A percentile compares a stretch with the other conserved stretches of the same genome.
Conservation (phyloP, 164 flowering plant genomes). For the Sedum album region DNA sequence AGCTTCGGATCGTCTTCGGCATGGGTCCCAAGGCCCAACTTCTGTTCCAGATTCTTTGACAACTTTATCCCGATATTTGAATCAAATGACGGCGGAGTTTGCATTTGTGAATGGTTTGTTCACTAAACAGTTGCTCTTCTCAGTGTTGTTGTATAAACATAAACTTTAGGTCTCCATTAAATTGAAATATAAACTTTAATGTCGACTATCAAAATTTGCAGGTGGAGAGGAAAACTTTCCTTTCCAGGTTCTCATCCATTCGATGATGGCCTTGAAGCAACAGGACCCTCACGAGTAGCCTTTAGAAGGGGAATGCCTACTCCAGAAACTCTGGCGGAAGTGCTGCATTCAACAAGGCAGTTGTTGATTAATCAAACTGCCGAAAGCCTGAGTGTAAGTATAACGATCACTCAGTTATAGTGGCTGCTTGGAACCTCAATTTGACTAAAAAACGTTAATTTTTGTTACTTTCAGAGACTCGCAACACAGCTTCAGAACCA, state of each 20-base stretch:
- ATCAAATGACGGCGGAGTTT: slow-evolving; percentile 52
- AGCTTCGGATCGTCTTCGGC: neutral
- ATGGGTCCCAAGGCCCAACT: neutral
- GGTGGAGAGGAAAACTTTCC: slow-evolving; percentile 25
- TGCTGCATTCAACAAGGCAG: slow-evolving; percentile 51
- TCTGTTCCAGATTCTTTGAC: slow-evolving; percentile 69
- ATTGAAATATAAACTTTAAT: neutral
- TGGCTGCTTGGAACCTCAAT: neutral
- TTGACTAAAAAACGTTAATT: neutral
- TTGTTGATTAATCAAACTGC: slow-evolving; percentile 47
- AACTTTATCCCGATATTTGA: slow-evolving; percentile 62
- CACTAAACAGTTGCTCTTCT: neutral
- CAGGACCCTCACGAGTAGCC: slow-evolving; percentile 13
- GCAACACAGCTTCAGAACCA: slow-evolving; percentile 52
- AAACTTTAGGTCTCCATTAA: too few relatives aligned
- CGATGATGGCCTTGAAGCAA: slow-evolving; percentile 13
- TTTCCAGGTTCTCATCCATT: slow-evolving; percentile 20
- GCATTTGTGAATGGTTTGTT: slow-evolving; percentile 30
- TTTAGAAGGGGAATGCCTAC: slow-evolving; percentile 49
- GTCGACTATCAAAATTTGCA: slow-evolving; percentile 15
- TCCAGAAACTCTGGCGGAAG: slow-evolving; percentile 68
- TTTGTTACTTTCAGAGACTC: slow-evolving; percentile 42
- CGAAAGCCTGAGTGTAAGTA: slow-evolving; percentile 54
- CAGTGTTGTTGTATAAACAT: neutral
- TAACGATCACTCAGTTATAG: slow-evolving; percentile 2